A percentile compares a stretch with the other conserved stretches of the same genome.
Conservation (phyloP, 768 basidiomycete genomes). For the Chiua virens region DNA sequence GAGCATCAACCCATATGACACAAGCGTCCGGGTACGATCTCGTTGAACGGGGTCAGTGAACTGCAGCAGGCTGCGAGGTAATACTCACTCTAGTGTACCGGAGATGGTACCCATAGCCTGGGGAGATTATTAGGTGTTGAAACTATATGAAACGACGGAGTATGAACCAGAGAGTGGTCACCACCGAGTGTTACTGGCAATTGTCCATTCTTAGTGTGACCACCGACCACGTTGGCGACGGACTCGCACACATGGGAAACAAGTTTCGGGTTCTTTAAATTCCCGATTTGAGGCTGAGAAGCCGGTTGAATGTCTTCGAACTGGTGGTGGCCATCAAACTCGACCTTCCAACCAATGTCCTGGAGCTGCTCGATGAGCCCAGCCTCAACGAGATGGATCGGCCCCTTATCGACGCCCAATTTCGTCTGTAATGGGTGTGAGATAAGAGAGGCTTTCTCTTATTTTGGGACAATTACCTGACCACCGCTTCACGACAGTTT, state of each 20-base stretch:
- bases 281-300: slow-evolving; percentile 70
- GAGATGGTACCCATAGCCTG: slow-evolving; percentile 93
- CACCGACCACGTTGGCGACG: slow-evolving; percentile 75
- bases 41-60: slow-evolving; percentile 4
- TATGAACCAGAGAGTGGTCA: slow-evolving; percentile 86
- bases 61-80: background rate
- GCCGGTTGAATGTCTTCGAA: slow-evolving; percentile 71
- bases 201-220: slow-evolving; percentile 72
- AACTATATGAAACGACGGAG: slow-evolving; percentile 1
- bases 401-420: slow-evolving; percentile 82
- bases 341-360: slow-evolving; percentile 83
- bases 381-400: slow-evolving; percentile 85
- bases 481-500: slow-evolving; percentile 24
- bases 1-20: slow-evolving; percentile 96
- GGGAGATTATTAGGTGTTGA: background rate
- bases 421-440: slow-evolving; percentile 49
- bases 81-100: slow-evolving; percentile 72
- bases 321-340: slow-evolving; percentile 87
- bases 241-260: slow-evolving; percentile 82
- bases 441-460: slow-evolving; percentile 7
- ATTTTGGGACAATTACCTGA: slow-evolving; percentile 18
- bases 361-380: slow-evolving; percentile 79
- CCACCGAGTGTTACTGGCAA: slow-evolving; percentile 92
- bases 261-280: slow-evolving; percentile 85
- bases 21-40: slow-evolving; percentile 79